phyloP scores from a whole-genome alignment of 352 stramenopile genomes.

The Thalassiosira ordinaria region DNA sequence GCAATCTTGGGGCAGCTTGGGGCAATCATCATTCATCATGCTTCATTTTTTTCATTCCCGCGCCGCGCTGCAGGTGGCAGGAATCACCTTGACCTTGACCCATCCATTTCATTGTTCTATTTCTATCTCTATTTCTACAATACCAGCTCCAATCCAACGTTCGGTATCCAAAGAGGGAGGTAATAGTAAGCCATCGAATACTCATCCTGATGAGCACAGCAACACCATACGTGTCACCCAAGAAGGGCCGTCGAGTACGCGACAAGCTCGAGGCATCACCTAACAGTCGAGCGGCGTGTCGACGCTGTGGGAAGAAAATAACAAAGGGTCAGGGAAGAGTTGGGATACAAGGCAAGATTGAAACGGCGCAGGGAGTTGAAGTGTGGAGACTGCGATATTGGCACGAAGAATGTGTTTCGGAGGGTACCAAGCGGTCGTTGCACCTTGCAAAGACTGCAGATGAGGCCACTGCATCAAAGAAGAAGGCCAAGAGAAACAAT shows the following conservation, averaged over 20 bases:
- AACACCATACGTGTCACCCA: background rate
- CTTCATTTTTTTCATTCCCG: too few relatives aligned
- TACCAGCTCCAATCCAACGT: too few relatives aligned
- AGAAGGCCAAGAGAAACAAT: background rate
- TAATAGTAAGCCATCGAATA: too few relatives aligned
- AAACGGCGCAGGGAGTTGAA: background rate
- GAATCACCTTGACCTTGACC: too few relatives aligned
- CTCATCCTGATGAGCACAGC: too few relatives aligned
- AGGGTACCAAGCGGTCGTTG: background rate
- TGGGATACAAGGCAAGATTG: slow-evolving; percentile 8
- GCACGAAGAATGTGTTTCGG: background rate
- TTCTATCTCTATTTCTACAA: too few relatives aligned
- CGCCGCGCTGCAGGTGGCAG: too few relatives aligned
- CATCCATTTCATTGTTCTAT: too few relatives aligned
- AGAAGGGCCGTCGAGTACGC: background rate
- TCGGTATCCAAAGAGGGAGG: too few relatives aligned
- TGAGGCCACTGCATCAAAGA: too few relatives aligned
- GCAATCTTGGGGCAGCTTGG: too few relatives aligned
- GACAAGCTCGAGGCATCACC: slow-evolving; percentile 11
- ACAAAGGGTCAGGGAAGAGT: background rate
- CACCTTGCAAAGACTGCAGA: background rate
- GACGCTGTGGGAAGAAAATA: slow-evolving; percentile 8
- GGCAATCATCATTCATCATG: too few relatives aligned
- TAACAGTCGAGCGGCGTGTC: background rate
- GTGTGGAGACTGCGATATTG: slow-evolving; percentile 10